Evolutionary conservation across 495 filamentous ascomycete species (phyloP), one percentile per base, ranked within the genome.

Genomic region (Penicillium canariense): DNA sequence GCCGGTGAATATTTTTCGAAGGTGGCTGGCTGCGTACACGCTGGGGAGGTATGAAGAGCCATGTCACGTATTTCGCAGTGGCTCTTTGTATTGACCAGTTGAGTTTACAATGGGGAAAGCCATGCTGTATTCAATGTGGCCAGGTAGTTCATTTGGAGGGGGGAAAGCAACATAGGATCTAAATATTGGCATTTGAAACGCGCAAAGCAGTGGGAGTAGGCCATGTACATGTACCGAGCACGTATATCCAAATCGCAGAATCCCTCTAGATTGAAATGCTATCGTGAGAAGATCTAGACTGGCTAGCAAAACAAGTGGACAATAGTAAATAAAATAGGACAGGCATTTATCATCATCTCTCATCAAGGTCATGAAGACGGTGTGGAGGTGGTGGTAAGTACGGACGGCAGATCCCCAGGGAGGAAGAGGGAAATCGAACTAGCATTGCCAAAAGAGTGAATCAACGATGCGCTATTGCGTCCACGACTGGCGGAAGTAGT

Each of bases 291-390:
- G 63, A 63, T 68, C 70, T 64, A 65, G 65, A 71, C 59, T 68
- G 71, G 68, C 70, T 73, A 74, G 72, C 68, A 56, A 58, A 71
- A 67, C 63, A 68, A n/a, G 31, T n/a, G 31, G 6, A 48, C 46
- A 35, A 14, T 35, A 35, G 32, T 22, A 57, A 50, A 62, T 47
- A 69, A 68, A 69, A 47, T 52, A 62, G 5, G 42, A 45, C 57
- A 70, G 65, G 71, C 71, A 73, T 76, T 70, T 74, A 71, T 78
- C 73, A 75, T 78, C 75, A 78, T 78, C 75, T 73, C 73, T 78
- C 75, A 78, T 78, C 74, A 78, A 63, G 72, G 73, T 77, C 73
- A 65, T 78, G 56, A 76, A 73, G 72, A 76, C 73, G 66, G 72
- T 72, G 67, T 72, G 65, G 71, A 76, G 72, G 73, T 77, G 72